These are phyloP conservation scores for Gymnopus androsaceus DNA, from an alignment of 1,284 basidiomycete species.

Conservation along the genomic window DNA sequence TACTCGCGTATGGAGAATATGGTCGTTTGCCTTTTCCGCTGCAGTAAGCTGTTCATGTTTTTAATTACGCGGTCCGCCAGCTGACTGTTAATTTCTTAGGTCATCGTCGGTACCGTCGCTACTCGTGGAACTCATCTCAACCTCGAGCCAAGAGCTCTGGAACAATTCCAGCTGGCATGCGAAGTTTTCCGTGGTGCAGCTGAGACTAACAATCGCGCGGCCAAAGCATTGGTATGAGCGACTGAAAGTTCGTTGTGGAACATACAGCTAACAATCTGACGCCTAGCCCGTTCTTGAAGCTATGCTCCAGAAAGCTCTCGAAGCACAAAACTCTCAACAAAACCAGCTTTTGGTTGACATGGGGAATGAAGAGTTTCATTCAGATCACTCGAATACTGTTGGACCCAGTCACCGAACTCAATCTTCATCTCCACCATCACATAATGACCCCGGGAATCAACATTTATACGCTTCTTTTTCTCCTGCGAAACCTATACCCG, in stretches of 20 bases:
- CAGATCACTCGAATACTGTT: conserved; percentile 7
- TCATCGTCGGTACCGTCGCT: conserved; percentile 47
- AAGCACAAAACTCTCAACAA: conserved; percentile 28
- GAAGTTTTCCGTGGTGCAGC: conserved; percentile 42
- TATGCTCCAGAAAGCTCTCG: conserved; percentile 40
- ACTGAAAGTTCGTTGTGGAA: not conserved
- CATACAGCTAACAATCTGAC: conserved; percentile 6
- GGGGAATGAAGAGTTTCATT: conserved; percentile 11
- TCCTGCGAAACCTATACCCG: not conserved
- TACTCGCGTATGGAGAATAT: conserved; percentile 49
- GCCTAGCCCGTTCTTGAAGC: conserved; percentile 39
- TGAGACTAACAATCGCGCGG: conserved; percentile 45
- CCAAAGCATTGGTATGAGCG: conserved; percentile 40
- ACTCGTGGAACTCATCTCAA: conserved; percentile 39
- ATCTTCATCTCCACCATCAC: not conserved
- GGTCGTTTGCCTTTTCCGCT: conserved; percentile 49
- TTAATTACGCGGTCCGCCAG: not conserved
- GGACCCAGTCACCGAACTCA: not conserved
- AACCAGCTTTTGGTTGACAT: conserved; percentile 20
- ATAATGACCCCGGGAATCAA: not conserved
- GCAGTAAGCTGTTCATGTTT: conserved; percentile 34
- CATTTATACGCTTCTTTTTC: not conserved
- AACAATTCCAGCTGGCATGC: conserved; percentile 43
- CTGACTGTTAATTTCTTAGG: conserved; percentile 26
- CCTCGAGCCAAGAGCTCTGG: conserved; percentile 41